Evolutionary conservation across 148 eudicot species (phyloP).

Genomic region (Diospyros lotus): DNA sequence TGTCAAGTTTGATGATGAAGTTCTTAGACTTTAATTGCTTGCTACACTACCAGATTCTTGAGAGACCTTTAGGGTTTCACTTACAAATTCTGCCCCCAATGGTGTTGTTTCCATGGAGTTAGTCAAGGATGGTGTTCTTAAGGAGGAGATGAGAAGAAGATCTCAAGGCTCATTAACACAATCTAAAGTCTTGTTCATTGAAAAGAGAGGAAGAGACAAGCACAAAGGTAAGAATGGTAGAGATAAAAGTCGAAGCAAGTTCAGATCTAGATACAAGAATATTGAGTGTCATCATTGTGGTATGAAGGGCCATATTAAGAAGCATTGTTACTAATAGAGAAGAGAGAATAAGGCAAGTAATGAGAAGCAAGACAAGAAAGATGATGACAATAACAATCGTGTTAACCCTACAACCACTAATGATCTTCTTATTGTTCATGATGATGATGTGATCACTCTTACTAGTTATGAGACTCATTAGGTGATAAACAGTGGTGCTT

Average conservation of each 20-base stretch:
- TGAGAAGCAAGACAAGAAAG: not conserved
- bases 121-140: conserved; percentile 10
- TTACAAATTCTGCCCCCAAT: conserved; percentile 9
- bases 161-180: not conserved
- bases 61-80: conserved; percentile 8
- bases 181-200: not conserved
- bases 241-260: not conserved
- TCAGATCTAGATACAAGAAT: not conserved
- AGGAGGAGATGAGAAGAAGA: conserved; percentile 16
- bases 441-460: not conserved
- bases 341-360: too few relatives aligned
- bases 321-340: not conserved
- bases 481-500: too few relatives aligned
- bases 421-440: not conserved
- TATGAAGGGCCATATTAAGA: not conserved
- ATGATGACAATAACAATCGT: not conserved
- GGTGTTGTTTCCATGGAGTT: conserved; percentile 6
- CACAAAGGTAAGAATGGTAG: not conserved
- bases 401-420: not conserved
- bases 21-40: not conserved
- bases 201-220: not conserved
- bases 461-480: too few relatives aligned
- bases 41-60: conserved; percentile 8
- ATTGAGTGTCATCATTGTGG: not conserved
- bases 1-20: not conserved